These are phyloP conservation scores for Phragmites australis DNA, from an alignment of 176 grass and related monocot genomes.

Conservation along the genomic window DNA sequence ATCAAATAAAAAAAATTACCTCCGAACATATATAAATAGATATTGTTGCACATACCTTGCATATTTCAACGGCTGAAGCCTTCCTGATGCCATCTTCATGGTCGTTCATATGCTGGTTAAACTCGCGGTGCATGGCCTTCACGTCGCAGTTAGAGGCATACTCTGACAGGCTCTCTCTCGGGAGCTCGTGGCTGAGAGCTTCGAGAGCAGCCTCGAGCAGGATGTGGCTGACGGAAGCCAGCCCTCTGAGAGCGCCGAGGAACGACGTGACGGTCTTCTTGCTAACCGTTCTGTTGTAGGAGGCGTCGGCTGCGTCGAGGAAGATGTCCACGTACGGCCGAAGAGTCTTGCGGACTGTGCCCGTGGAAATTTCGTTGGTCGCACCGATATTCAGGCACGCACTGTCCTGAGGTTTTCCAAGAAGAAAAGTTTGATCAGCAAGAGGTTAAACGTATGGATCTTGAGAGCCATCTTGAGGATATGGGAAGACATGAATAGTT, in stretches of 20 bases:
- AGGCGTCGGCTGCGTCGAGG: neutral
- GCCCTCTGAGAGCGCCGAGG: constrained; percentile 10
- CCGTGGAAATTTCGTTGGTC: constrained; percentile 6
- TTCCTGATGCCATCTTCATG: neutral
- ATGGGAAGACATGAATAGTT: too few relatives aligned
- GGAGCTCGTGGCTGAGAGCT: neutral
- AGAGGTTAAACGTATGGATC: neutral
- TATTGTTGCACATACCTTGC: neutral
- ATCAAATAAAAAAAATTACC: neutral
- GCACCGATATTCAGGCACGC: neutral
- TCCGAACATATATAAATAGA: too few relatives aligned
- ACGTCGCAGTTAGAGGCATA: constrained; percentile 34
- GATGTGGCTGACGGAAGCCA: constrained; percentile 31
- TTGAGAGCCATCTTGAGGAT: too few relatives aligned
- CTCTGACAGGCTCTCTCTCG: neutral
- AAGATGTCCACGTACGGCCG: neutral
- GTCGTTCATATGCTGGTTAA: neutral
- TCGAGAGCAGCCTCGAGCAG: constrained; percentile 30
- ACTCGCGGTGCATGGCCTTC: neutral
- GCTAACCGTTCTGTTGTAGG: neutral
- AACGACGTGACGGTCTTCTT: neutral
- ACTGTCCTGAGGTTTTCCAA: neutral
- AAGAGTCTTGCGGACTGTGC: constrained; percentile 11
- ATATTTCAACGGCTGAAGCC: neutral
- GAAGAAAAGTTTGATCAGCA: neutral